Evolutionary conservation across 73 alveolate genomes (phyloP).

Genomic region (Paramecium bursaria): DNA sequence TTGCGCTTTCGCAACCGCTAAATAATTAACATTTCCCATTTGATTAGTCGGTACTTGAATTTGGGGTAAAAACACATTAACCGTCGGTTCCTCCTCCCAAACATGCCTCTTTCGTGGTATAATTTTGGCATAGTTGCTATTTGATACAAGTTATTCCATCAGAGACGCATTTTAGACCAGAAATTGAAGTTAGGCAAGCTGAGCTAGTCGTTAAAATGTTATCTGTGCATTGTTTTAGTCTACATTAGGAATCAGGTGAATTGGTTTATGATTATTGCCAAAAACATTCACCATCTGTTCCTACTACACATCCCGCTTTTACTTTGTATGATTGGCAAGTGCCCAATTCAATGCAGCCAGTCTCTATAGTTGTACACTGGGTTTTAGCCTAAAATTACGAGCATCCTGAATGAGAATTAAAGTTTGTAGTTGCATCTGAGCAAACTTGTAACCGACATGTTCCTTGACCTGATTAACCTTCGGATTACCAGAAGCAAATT

Average conservation of each 20-base stretch:
- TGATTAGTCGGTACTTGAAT: background rate
- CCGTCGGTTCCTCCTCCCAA: slow-evolving; percentile 44
- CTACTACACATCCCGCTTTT: background rate
- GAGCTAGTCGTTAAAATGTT: background rate
- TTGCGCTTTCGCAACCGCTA: background rate
- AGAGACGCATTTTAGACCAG: too few species aligned
- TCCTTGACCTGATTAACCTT: too few species aligned
- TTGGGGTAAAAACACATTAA: slow-evolving; percentile 7
- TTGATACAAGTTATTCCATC: too few species aligned
- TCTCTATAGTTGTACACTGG: too few species aligned
- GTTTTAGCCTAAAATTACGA: too few species aligned
- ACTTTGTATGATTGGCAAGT: background rate
- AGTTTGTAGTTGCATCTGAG: slow-evolving; percentile 45
- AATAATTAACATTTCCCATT: slow-evolving; percentile 14
- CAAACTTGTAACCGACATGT: slow-evolving; percentile 10
- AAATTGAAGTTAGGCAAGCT: background rate
- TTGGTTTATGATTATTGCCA: background rate
- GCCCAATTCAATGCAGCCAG: slow-evolving; percentile 13
- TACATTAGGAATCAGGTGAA: background rate
- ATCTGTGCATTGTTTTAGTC: background rate
- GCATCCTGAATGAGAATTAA: too few species aligned
- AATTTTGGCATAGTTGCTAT: background rate
- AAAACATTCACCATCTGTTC: background rate
- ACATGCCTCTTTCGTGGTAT: background rate
- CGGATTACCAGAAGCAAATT: background rate